Conservation (phyloP, 208 protist genomes). For the Leishmania major region DNA sequence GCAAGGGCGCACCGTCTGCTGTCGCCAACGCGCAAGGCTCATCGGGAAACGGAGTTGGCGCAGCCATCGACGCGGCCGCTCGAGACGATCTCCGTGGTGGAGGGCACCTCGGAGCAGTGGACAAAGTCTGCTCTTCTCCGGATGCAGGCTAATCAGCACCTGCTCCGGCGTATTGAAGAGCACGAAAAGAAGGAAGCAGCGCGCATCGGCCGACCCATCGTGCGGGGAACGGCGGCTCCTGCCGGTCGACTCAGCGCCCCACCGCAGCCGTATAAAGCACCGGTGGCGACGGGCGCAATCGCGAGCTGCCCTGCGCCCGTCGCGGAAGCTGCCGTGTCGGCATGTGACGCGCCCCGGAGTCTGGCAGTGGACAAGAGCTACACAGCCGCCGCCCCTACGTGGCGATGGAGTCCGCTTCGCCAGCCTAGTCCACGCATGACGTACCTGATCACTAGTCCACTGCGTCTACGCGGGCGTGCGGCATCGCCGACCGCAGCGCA, state of each 20-base stretch:
- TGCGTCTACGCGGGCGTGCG: conserved; percentile 2
- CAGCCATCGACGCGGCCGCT: neutral
- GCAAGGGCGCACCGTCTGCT: neutral
- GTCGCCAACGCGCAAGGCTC: neutral
- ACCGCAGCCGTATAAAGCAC: neutral
- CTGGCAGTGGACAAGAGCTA: neutral
- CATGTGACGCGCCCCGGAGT: neutral
- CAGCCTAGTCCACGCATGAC: conserved; percentile 8
- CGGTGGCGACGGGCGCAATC: neutral
- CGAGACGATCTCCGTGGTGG: neutral
- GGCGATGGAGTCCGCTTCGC: conserved; percentile 3
- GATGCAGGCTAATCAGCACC: conserved; percentile 24
- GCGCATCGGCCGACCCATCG: neutral
- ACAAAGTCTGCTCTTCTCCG: conserved; percentile 25
- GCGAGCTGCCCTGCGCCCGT: neutral
- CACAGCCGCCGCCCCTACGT: neutral
- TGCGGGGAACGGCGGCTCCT: neutral
- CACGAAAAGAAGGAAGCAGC: conserved; percentile 14
- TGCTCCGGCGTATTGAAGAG: conserved; percentile 21
- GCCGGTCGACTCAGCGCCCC: neutral
- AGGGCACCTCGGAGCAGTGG: conserved; percentile 20
- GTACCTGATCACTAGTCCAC: conserved; percentile 7
- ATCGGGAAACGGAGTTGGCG: neutral
- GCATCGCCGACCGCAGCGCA: neutral
- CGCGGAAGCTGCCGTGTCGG: neutral